Evolutionary conservation across 2,329 filamentous ascomycete genomes (phyloP).

Genomic region (Magnaporthiopsis incrustans): DNA sequence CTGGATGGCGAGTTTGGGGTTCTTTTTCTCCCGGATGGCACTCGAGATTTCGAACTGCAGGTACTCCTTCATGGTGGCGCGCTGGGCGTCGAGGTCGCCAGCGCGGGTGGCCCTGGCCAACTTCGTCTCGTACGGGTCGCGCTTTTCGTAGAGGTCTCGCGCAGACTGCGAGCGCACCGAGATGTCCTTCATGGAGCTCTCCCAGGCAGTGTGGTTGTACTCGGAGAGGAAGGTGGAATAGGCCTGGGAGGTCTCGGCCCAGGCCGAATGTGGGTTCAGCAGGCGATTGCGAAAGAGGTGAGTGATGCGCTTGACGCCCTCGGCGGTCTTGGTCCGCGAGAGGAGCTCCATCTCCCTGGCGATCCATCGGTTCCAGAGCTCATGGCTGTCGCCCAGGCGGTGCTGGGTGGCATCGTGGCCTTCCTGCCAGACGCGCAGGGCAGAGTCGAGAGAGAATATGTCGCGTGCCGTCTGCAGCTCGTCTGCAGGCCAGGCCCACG

Average conservation of each 20-base stretch:
- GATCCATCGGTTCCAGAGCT: constrained; percentile 73
- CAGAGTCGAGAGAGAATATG: constrained; percentile 59
- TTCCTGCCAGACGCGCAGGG: constrained; percentile 62
- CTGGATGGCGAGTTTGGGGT: constrained; percentile 34
- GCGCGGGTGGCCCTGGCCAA: constrained; percentile 50
- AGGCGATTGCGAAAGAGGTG: constrained; percentile 65
- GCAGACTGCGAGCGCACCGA: constrained; percentile 55
- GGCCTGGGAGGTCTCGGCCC: constrained; percentile 66
- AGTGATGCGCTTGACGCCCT: constrained; percentile 56
- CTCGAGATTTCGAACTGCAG: constrained; percentile 75
- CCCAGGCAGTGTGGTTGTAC: constrained; percentile 63
- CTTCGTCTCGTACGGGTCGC: constrained; percentile 61
- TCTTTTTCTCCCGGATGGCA: constrained; percentile 45
- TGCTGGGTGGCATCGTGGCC: constrained; percentile 65
- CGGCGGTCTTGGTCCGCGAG: constrained; percentile 41
- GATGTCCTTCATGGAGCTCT: constrained; percentile 62
- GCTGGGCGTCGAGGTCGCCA: constrained; percentile 47
- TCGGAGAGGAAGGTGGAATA: constrained; percentile 69
- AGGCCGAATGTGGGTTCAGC: constrained; percentile 62
- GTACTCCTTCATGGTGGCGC: constrained; percentile 54
- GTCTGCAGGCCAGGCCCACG: constrained; percentile 53
- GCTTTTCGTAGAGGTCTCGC: constrained; percentile 54
- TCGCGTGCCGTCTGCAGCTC: constrained; percentile 63
- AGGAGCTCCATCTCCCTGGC: constrained; percentile 64
- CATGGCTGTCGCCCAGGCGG: constrained; percentile 67